A percentile compares a stretch with the other conserved stretches of the same genome.
These are phyloP conservation scores for Pythium vanterpoolii DNA, from an alignment of 352 stramenopile genomes.

Conservation along the genomic window DNA sequence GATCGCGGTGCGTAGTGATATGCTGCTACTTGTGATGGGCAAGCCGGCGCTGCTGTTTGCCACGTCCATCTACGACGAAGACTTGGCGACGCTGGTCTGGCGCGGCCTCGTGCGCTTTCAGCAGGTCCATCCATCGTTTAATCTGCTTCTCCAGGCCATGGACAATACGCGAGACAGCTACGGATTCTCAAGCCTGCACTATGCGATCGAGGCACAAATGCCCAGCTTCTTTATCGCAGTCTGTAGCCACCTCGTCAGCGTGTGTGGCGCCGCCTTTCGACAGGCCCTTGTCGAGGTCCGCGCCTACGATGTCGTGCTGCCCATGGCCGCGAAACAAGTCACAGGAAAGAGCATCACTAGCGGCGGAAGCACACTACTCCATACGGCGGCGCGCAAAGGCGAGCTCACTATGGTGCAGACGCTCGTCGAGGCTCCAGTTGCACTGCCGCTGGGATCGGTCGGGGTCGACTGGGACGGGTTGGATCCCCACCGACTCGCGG, in stretches of 20 bases:
- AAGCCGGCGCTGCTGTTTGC: slow-evolving; percentile 79
- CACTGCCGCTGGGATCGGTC: slow-evolving; percentile 17
- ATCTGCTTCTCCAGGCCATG: slow-evolving; percentile 58
- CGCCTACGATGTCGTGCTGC: slow-evolving; percentile 68
- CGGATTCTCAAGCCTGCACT: slow-evolving; percentile 69
- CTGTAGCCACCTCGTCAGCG: slow-evolving; percentile 18
- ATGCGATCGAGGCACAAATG: slow-evolving; percentile 78
- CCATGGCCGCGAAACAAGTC: slow-evolving; percentile 51
- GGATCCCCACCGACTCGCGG: slow-evolving; percentile 40
- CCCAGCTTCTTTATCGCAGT: slow-evolving; percentile 34
- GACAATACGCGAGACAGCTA: slow-evolving; percentile 69
- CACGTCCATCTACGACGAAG: slow-evolving; percentile 83
- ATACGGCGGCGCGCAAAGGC: slow-evolving; percentile 61
- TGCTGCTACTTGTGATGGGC: slow-evolving; percentile 63
- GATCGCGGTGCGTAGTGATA: slow-evolving; percentile 10
- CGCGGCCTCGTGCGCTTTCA: slow-evolving; percentile 49
- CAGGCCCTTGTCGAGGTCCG: slow-evolving; percentile 6
- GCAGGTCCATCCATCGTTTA: slow-evolving; percentile 29
- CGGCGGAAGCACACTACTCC: slow-evolving; percentile 66
- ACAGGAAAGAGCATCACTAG: slow-evolving; percentile 70
- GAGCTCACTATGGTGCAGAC: slow-evolving; percentile 46
- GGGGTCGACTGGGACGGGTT: slow-evolving; percentile 62
- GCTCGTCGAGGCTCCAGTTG: slow-evolving; percentile 40
- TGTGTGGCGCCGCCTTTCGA: slow-evolving; percentile 1
- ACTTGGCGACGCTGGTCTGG: slow-evolving; percentile 66